These are phyloP conservation scores for Allium cepa DNA, from an alignment of 106 monocot species.

Conservation along the genomic window DNA sequence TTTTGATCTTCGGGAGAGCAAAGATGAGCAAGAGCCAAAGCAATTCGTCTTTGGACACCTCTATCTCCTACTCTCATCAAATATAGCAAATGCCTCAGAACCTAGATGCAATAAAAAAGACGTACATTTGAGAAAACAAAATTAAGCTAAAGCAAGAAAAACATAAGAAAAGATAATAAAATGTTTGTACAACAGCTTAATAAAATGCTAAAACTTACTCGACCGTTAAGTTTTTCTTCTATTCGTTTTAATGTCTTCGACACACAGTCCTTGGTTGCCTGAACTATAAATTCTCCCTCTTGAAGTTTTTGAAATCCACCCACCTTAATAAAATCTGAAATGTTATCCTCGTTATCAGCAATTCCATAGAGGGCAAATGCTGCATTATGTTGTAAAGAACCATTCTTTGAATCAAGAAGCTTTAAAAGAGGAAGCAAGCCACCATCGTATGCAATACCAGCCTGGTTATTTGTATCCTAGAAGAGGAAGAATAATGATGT, in stretches of 20 bases:
- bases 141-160: neutral
- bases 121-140: neutral
- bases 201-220: slow-evolving; percentile 42
- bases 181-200: neutral
- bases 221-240: slow-evolving; percentile 91
- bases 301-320: slow-evolving; percentile 96
- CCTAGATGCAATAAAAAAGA: slow-evolving; percentile 24
- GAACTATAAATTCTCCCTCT: slow-evolving; percentile 99
- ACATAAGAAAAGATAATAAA: neutral
- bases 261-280: slow-evolving; percentile 98
- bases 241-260: slow-evolving; percentile 98
- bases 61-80: slow-evolving; percentile 83
- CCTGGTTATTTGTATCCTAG: slow-evolving; percentile 83
- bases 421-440: slow-evolving; percentile 60
- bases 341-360: slow-evolving; percentile 97
- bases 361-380: slow-evolving; percentile 97
- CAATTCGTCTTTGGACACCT: slow-evolving; percentile 69
- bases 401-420: slow-evolving; percentile 93
- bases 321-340: slow-evolving; percentile 84
- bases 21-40: slow-evolving; percentile 90
- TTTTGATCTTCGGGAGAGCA: slow-evolving; percentile 81
- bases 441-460: slow-evolving; percentile 88
- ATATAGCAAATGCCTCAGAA: slow-evolving; percentile 87
- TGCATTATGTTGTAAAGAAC: slow-evolving; percentile 94
- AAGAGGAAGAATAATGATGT: neutral